Conservation (phyloP, 208 protist species). For the Acanthamoeba sp. region DNA sequence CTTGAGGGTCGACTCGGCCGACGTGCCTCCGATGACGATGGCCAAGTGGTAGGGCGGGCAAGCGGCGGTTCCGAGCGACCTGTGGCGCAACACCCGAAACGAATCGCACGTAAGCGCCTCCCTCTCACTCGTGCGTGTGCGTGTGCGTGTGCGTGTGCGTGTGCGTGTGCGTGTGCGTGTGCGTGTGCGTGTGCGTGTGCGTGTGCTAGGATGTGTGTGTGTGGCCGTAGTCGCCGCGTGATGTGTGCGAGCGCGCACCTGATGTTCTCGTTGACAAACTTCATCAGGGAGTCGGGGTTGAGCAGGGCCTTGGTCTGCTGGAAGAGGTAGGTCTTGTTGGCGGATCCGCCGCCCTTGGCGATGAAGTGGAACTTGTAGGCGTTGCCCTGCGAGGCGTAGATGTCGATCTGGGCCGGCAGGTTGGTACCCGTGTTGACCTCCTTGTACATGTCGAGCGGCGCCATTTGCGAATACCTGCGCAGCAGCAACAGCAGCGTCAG, state of each 20-base stretch:
- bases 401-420: constrained; percentile 97
- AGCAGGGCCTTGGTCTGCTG: constrained; percentile 97
- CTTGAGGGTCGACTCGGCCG: constrained; percentile 97
- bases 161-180: no score
- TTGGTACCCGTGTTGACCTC: constrained; percentile 98
- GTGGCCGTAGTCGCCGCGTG: no score
- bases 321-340: constrained; percentile 98
- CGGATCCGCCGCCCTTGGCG: constrained; percentile 97
- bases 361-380: constrained; percentile 97
- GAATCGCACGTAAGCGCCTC: no score
- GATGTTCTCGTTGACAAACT: constrained; percentile 96
- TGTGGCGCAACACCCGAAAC: no score
- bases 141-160: no score
- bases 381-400: constrained; percentile 95
- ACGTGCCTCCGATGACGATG: constrained; percentile 96
- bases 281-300: constrained; percentile 88
- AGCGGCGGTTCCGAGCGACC: constrained; percentile 95
- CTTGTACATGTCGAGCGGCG: constrained; percentile 96
- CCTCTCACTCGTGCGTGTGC: no score
- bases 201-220: background rate
- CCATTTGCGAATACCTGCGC: constrained; percentile 91
- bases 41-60: constrained; percentile 98
- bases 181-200: constrained; percentile 16
- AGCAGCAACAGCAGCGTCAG: no score
- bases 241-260: no score